These are phyloP conservation scores for Piper betle DNA, from an alignment of 164 flowering plant genomes.

Conservation along the genomic window DNA sequence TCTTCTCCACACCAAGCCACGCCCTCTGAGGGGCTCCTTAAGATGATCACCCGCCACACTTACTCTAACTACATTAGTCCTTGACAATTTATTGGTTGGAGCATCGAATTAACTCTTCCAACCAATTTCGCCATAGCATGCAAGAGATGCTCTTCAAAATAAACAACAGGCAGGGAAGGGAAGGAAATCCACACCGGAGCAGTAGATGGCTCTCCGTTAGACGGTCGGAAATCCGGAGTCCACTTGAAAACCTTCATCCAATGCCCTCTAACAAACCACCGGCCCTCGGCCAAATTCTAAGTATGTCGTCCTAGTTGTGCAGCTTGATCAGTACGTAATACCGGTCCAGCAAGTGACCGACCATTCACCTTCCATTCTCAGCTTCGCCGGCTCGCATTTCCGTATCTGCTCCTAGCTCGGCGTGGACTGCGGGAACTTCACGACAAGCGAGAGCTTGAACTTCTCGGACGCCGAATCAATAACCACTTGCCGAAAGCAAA, in stretches of 20 bases:
- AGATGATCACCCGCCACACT: background rate
- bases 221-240: background rate
- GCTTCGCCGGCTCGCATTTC: background rate
- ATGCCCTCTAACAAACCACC: background rate
- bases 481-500: background rate
- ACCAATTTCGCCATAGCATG: background rate
- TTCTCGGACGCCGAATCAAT: background rate
- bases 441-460: slow-evolving; percentile 1
- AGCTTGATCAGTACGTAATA: background rate
- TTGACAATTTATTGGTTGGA: background rate
- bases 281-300: background rate
- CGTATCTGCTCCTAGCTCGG: background rate
- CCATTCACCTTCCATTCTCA: background rate
- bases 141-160: background rate
- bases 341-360: background rate
- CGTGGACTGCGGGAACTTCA: background rate
- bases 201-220: background rate
- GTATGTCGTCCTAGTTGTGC: background rate
- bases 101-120: background rate
- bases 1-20: background rate
- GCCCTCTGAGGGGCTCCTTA: background rate
- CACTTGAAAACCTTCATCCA: slow-evolving; percentile 1
- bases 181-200: background rate
- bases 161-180: background rate
- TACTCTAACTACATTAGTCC: background rate